A percentile compares a stretch with the other conserved stretches of the same genome.
Evolutionary conservation across 2,329 filamentous ascomycete genomes (phyloP).

Genomic region (Colletotrichum chlorophyti): DNA sequence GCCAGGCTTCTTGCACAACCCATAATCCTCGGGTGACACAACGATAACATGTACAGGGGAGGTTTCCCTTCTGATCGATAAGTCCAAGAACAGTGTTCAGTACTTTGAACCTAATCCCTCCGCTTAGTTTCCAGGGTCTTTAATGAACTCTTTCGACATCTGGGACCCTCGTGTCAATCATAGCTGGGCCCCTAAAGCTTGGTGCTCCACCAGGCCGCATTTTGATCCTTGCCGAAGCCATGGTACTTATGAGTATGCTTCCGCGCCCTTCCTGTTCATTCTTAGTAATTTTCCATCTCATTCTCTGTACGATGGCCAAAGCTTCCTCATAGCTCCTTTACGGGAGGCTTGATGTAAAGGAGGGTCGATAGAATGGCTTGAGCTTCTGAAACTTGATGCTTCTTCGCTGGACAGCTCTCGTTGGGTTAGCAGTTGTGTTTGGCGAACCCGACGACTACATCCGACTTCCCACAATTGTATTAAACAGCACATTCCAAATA

Average conservation of each 20-base stretch:
- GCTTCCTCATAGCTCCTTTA: slow-evolving; percentile 32
- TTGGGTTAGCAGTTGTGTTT: slow-evolving; percentile 4
- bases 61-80: slow-evolving; percentile 22
- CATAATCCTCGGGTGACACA: slow-evolving; percentile 30
- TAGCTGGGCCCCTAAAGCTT: neutral
- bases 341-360: slow-evolving; percentile 25
- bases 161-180: slow-evolving; percentile 3
- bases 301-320: slow-evolving; percentile 26
- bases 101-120: slow-evolving; percentile 28
- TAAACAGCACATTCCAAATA: no score
- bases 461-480: slow-evolving; percentile 1
- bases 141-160: slow-evolving; percentile 33
- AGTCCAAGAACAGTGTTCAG: slow-evolving; percentile 16
- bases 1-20: slow-evolving; percentile 29
- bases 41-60: slow-evolving; percentile 29
- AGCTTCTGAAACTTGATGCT: neutral
- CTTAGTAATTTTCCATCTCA: slow-evolving; percentile 32
- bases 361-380: slow-evolving; percentile 9
- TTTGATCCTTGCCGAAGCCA: neutral
- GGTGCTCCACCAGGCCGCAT: neutral
- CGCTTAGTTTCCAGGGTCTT: slow-evolving; percentile 32
- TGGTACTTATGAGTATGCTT: slow-evolving; percentile 30
- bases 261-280: slow-evolving; percentile 25
- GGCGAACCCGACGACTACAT: slow-evolving; percentile 26
- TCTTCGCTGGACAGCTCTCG: no score